A percentile compares a stretch with the other conserved stretches of the same genome.
These are phyloP conservation scores for Clarireedia homoeocarpa DNA, from an alignment of 2,329 filamentous ascomycete species.

Conservation along the genomic window DNA sequence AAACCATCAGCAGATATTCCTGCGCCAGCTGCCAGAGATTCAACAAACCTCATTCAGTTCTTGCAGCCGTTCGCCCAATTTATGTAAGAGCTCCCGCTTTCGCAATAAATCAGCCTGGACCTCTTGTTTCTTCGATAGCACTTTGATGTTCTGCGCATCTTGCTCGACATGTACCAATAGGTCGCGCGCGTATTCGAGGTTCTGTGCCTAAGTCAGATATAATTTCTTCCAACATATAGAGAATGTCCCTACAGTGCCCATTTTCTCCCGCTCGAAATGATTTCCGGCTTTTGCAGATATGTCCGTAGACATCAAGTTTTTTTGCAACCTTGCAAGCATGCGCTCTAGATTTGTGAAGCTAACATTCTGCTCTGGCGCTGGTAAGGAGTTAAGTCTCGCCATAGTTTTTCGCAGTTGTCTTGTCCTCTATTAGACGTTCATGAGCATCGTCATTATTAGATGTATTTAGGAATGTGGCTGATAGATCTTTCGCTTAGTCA, in stretches of 20 bases:
- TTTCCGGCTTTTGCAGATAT: slow-evolving; percentile 47
- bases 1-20: neutral
- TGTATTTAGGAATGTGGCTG: neutral
- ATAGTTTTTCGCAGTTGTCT: slow-evolving; percentile 12
- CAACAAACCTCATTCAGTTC: slow-evolving; percentile 56
- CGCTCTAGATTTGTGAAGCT: slow-evolving; percentile 45
- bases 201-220: slow-evolving; percentile 38
- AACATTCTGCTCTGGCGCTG: slow-evolving; percentile 13
- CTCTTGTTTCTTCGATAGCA: slow-evolving; percentile 49
- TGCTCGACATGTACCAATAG: slow-evolving; percentile 66
- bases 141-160: slow-evolving; percentile 52
- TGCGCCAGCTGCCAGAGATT: neutral
- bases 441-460: neutral
- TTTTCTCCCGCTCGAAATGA: slow-evolving; percentile 58
- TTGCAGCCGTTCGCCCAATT: slow-evolving; percentile 55
- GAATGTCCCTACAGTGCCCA: slow-evolving; percentile 37
- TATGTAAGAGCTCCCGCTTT: slow-evolving; percentile 59
- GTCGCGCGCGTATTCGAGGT: slow-evolving; percentile 62
- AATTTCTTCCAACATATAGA: neutral
- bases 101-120: slow-evolving; percentile 54
- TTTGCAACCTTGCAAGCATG: slow-evolving; percentile 58
- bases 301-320: slow-evolving; percentile 54
- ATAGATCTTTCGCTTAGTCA: too few relatives aligned
- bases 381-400: slow-evolving; percentile 21
- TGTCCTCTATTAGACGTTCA: neutral